Percentiles rank a stretch among this genome's conserved stretches.
Evolutionary conservation across 768 basidiomycete genomes (phyloP).

Genomic region (Pisolithus sp.): DNA sequence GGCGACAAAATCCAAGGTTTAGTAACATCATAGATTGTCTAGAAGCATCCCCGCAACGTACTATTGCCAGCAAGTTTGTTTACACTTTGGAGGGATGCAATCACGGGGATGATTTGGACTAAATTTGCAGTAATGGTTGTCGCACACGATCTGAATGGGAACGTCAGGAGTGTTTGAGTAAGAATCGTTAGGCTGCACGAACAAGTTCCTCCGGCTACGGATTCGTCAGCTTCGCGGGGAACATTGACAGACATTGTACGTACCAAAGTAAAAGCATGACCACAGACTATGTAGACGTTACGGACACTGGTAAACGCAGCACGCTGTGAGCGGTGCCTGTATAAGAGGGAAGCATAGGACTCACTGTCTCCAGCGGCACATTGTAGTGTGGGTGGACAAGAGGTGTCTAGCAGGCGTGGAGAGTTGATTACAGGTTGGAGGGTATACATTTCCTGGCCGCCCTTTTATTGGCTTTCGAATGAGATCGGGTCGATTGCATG

Average conservation of each 20-base stretch:
- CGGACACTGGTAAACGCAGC: slow-evolving; percentile 30
- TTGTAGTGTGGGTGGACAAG: slow-evolving; percentile 16
- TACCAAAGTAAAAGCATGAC: slow-evolving; percentile 41
- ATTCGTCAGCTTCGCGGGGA: slow-evolving; percentile 4
- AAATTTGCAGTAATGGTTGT: slow-evolving; percentile 43
- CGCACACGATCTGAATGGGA: slow-evolving; percentile 38
- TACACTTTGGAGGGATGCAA: slow-evolving; percentile 40
- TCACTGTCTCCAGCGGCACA: slow-evolving; percentile 55
- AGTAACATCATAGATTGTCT: neutral
- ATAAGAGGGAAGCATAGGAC: slow-evolving; percentile 11
- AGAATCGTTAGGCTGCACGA: slow-evolving; percentile 1
- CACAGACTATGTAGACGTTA: slow-evolving; percentile 43
- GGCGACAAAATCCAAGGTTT: neutral
- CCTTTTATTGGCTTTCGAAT: slow-evolving; percentile 26
- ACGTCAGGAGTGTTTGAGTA: slow-evolving; percentile 5
- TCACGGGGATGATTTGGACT: slow-evolving; percentile 43
- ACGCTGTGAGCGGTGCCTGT: neutral
- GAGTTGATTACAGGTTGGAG: slow-evolving; percentile 5
- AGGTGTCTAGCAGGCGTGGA: neutral
- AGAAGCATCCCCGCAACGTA: slow-evolving; percentile 20
- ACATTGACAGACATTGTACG: slow-evolving; percentile 7
- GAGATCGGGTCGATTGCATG: slow-evolving; percentile 19
- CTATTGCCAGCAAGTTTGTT: slow-evolving; percentile 44
- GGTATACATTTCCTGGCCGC: slow-evolving; percentile 5
- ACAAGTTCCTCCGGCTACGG: slow-evolving; percentile 35